Evolutionary conservation across 1,284 basidiomycete genomes (phyloP), one percentile per base, ranked within the genome.

Genomic region (Apiotrichum brassicae): DNA sequence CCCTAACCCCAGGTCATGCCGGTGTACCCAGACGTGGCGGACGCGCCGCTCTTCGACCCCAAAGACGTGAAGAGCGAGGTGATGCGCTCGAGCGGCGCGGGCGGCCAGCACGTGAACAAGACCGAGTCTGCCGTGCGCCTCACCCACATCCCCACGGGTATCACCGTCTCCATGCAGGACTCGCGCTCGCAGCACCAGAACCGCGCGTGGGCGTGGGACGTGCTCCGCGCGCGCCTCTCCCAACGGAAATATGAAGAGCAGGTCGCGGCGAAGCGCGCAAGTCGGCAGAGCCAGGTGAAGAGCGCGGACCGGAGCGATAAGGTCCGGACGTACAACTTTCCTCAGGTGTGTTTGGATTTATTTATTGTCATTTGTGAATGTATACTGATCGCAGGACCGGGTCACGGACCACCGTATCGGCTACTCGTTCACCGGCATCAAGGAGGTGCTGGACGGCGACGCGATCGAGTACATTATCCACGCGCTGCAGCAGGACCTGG

Each of bases 61-160:
- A 87, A 87, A 49, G 94, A 98, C 53, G 82, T 97, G 43, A 85
- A 81, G 61, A 71, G 88, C 3, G 94, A 97, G 64, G 89, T 94
- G 38, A 97, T 97, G 93, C 82, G 94, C 18, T 82, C 93, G 0
- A 76, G 91, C 28, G 95, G 95, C 40, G 94, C 95, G 3, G 95
- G 95, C 42, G 94, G 95, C n/a, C 64, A 94, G 85, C 94, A 98
- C 74, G 95, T 98, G 63, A 99, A 98, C 76, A 91, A 89, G 78
- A 98, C 94, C 0, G 95, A 98, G 72, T 97, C 92, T 0, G 95
- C 95, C 1, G 89, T 99, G n/a, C 84, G 95, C 1, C 73, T 98
- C 30, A 95, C 92, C 0, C 95, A 98, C 63, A 75, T 88, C 13
- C 94, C 95, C 0, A 89, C 91, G 1, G 92, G 93, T 0, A 87